Conservation (phyloP, 495 filamentous ascomycete genomes). For the Lophiostoma macrostomum region DNA sequence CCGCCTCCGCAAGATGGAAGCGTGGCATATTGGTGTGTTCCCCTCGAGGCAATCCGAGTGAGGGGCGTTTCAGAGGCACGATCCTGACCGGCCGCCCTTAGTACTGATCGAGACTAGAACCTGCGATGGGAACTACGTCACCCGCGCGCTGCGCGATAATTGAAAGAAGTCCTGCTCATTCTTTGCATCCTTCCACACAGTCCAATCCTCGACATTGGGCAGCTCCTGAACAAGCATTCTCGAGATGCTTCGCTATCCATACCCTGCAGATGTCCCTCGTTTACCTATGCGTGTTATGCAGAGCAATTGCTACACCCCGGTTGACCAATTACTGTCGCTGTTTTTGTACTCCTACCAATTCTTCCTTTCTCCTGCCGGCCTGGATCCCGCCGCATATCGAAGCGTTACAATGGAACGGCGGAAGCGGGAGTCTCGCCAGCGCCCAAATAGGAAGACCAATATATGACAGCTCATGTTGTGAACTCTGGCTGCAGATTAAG, state of each 20-base stretch:
- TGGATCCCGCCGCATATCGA: too few relatives aligned
- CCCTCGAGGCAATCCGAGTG: background rate
- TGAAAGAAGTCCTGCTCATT: background rate
- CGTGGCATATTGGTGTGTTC: background rate
- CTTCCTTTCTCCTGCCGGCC: too few relatives aligned
- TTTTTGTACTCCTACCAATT: too few relatives aligned
- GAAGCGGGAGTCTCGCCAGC: too few relatives aligned
- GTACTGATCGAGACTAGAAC: slow-evolving; percentile 24
- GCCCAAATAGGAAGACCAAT: too few relatives aligned
- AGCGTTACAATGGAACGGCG: too few relatives aligned
- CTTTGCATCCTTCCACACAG: background rate
- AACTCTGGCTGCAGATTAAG: too few relatives aligned
- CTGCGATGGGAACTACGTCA: background rate
- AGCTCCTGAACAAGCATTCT: background rate
- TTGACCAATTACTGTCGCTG: too few relatives aligned
- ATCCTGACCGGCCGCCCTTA: slow-evolving; percentile 15
- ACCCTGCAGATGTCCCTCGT: slow-evolving; percentile 24
- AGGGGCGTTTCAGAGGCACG: slow-evolving; percentile 19
- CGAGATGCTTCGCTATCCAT: background rate
- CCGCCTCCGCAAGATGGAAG: background rate
- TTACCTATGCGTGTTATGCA: slow-evolving; percentile 16
- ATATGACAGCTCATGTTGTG: too few relatives aligned
- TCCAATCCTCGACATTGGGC: background rate
- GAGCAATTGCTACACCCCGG: slow-evolving; percentile 2
- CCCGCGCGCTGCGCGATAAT: slow-evolving; percentile 4